Base-by-base conservation (phyloP, 2,329 filamentous ascomycete species). In the Dothidotthia symphoricarpi region DNA sequence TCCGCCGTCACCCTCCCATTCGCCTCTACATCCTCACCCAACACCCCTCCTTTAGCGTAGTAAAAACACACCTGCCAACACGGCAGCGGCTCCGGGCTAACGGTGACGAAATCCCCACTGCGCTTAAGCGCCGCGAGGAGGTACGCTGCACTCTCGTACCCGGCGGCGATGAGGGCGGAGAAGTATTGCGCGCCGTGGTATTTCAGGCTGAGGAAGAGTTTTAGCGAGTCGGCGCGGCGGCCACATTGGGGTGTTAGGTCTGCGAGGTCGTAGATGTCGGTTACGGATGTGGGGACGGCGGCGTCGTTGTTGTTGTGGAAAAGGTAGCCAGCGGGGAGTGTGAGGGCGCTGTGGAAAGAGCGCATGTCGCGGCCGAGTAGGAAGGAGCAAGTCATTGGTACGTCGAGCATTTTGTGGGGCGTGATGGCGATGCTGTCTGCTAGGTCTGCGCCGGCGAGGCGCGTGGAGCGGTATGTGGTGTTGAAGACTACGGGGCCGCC, bases 51-150 rank as follows among this genome's bases (percentile, higher is more conserved):
- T 0, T 80, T 80, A 0, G 83, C 81, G 57, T 86, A 89, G 65
- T 95, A 95, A 66, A 97, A 97, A 72, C 91, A 96, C 15, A 97
- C 86, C 69, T 97, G 93, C 62, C 95, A 71, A 68, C 91, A 97
- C 11, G 63, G 64, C 31, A 90, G 83, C 16, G 88, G 86, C 54
- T 86, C 83, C 39, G 80, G 75, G 9, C 82, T 86, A 3, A 95
- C 79, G 12, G 95, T 73, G 13, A 78, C 70, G 53, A 97, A 85
- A 51, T 86, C 72, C 0, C 69, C 61, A 28, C 75, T 74, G 11
- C 69, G 31, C 4, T 72, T 66, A 2, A 96, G 61, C 1, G 82
- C 66, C 0, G 60, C 61, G 1, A 84, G 80, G n/a, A 97, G 73
- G 52, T 87, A 76, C 3, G 75, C 72, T 0, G 89, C 89, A 43